These are phyloP conservation scores for Harringtonia aguacate DNA, from an alignment of 2,329 filamentous ascomycete genomes.

Conservation along the genomic window DNA sequence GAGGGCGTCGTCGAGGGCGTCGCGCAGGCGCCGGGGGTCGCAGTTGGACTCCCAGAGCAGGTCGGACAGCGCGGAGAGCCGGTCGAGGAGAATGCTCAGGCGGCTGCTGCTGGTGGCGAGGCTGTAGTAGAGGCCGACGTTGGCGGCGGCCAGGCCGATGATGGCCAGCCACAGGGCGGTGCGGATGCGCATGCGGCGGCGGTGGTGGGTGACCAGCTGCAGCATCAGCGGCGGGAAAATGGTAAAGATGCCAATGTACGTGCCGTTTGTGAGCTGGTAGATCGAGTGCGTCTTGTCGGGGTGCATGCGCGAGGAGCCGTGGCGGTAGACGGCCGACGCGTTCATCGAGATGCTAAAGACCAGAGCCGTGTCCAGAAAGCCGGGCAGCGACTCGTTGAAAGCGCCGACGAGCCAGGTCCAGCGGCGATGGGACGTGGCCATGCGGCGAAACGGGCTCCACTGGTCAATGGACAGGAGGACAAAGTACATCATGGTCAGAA, in stretches of 20 bases:
- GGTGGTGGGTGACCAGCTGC: slow-evolving; percentile 8
- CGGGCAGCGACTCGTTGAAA: slow-evolving; percentile 10
- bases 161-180: slow-evolving; percentile 13
- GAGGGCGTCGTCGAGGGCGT: neutral
- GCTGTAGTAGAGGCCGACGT: slow-evolving; percentile 11
- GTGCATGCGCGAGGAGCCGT: slow-evolving; percentile 5
- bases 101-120: neutral
- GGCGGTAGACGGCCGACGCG: slow-evolving; percentile 9
- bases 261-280: slow-evolving; percentile 13
- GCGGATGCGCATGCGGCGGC: slow-evolving; percentile 11
- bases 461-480: slow-evolving; percentile 7
- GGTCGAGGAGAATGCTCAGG: neutral
- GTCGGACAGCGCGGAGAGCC: slow-evolving; percentile 1
- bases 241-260: slow-evolving; percentile 13
- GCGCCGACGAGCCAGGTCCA: neutral
- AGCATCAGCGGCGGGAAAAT: slow-evolving; percentile 13
- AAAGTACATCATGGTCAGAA: slow-evolving; percentile 8
- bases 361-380: slow-evolving; percentile 12
- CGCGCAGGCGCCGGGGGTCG: neutral
- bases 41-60: slow-evolving; percentile 4
- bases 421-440: neutral
- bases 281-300: slow-evolving; percentile 11
- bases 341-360: slow-evolving; percentile 13
- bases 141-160: slow-evolving; percentile 9
- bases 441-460: neutral